Base-by-base conservation (phyloP, 805 yeast genomes). In the Zygosaccharomyces rouxii region DNA sequence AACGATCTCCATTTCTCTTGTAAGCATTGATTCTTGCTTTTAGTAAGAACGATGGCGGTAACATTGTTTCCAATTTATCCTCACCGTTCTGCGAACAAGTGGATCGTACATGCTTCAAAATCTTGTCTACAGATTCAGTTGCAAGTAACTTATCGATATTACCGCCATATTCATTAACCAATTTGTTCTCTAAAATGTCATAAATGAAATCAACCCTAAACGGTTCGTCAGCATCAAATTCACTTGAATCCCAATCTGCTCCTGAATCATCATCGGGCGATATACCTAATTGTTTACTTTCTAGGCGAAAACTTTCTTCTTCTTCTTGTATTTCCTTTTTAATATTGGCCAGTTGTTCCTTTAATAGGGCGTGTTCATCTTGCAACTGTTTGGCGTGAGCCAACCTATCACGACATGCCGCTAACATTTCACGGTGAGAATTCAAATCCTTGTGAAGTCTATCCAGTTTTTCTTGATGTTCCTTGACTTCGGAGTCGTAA, bases 211-310 rank as follows among this genome's bases (percentile, higher is more conserved):
- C 73, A 9, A 88, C 77, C 42, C 85, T 76, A 67, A 88, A 92
- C n/a, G 97, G 96, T 60, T 87, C 92, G 67, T 90, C 97, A 0
- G 96, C 92, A 66, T 86, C 92, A 58, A 81, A 84, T 48, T 76
- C 81, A 22, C 81, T 83, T 67, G 74, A 55, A 64, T 59, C 58
- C 71, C 67, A 62, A 66, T 64, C 52, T 59, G 62, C 58, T 5
- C 56, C 61, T 2, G 55, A 42, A 2, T 63, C 53, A 16, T 63
- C 67, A 21, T 63, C 67, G 9, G 59, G 51, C 1, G 61, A 54
- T 26, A 63, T 50, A 30, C 69, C 73, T 18, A 71, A 53, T 47
- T 69, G 73, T 51, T 67, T 69, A 46, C 69, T 68, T 45, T 63
- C 68, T 41, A 72, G 70, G 30, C 71, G 62, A 65, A 84, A 85